phyloP scores from a whole-genome alignment of 2,329 filamentous ascomycete genomes.

The Botrytis sinoallii region DNA sequence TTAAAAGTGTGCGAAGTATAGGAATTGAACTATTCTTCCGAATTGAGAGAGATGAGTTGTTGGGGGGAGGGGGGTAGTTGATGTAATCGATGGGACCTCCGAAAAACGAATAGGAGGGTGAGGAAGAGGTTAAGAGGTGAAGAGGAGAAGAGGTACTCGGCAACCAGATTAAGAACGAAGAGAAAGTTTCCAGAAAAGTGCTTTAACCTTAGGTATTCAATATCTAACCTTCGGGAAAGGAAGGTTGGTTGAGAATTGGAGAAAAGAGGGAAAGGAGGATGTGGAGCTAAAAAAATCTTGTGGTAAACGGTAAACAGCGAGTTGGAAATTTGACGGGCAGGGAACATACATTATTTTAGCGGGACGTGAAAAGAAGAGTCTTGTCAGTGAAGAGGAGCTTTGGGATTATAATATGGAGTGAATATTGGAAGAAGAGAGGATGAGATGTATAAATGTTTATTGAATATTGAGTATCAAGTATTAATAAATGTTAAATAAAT shows the following conservation, averaged over 20 bases:
- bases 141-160: constrained; percentile 42
- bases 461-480: not conserved
- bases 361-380: constrained; percentile 4
- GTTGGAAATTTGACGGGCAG: constrained; percentile 17
- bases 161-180: constrained; percentile 15
- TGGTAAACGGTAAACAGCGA: constrained; percentile 19
- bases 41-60: constrained; percentile 52
- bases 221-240: constrained; percentile 1
- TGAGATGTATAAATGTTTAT: not conserved
- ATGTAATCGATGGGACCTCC: constrained; percentile 41
- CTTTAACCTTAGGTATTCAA: constrained; percentile 7
- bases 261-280: constrained; percentile 11
- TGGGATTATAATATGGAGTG: too few species aligned
- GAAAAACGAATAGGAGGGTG: constrained; percentile 62
- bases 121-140: constrained; percentile 49
- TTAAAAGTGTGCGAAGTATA: constrained; percentile 44
- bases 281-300: constrained; percentile 19
- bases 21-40: not conserved
- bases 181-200: constrained; percentile 5
- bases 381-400: not conserved
- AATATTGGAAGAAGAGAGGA: too few species aligned
- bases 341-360: constrained; percentile 16
- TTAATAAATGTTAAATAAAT: not conserved
- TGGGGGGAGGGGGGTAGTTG: constrained; percentile 44
- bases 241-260: constrained; percentile 3